Base-by-base conservation (phyloP, 495 filamentous ascomycete genomes). In the Trichoderma gamsii region DNA sequence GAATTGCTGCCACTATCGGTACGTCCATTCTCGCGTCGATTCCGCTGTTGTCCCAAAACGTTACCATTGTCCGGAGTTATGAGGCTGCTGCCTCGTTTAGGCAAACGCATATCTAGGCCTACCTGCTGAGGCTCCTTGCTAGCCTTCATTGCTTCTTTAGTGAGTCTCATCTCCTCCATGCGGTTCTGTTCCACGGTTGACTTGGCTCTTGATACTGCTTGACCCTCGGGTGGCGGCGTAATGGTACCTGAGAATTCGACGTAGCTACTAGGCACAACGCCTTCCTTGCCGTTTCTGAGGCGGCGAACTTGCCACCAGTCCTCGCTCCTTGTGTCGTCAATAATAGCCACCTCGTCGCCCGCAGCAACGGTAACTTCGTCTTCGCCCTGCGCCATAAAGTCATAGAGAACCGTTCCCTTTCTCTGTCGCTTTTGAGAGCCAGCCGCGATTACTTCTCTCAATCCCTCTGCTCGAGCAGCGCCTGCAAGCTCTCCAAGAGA, bases 261-360 rank as follows among this genome's bases (percentile, higher is more conserved):
- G 76, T 97, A 99, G 77, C 90, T 96, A 80, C 92, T 93, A 5
- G 95, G 95, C n/a, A 99, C 93, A 13, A 98, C 95, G n/a, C 95
- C 96, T 75, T 96, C 91, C 73, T 91, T 92, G 63, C 91, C 91
- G 76, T 93, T 97, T 80, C 92, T 93, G 64, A 96, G 70, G 41
- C 93, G 86, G 63, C 90, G 87, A 13, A 99, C 93, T 83, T 93
- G 90, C 94, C 96, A 98, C 95, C 95, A 99, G 75, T 99, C 95
- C 61, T 97, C 93, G 66, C 93, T 97, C 77, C 91, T 92, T 67
- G 82, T 86, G 75, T 96, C 93, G 73, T 99, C 94, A 49, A 97
- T 73, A 66, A 99, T 82, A 64, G 96, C 79, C 32, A 99, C 93
- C 74, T 98, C 95, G 74, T 99, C 96, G 15, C 88, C 93, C 64